Base-by-base conservation (phyloP, 805 yeast species). In the Limtongia smithiae region DNA sequence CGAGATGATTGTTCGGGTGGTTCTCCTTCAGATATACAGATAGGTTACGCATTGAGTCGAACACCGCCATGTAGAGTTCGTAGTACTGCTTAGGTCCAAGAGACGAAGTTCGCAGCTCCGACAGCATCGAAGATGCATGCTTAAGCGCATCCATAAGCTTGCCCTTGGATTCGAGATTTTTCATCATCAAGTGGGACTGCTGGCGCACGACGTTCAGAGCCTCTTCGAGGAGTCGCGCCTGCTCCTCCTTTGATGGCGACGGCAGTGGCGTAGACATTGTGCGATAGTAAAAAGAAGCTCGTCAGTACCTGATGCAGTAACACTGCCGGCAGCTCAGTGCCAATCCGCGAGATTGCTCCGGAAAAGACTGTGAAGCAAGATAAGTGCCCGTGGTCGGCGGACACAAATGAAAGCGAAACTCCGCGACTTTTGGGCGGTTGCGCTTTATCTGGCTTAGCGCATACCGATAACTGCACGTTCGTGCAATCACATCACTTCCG, bases 1-100 rank as follows among this genome's bases (percentile, higher is more conserved):
- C 86, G 46, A 93, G 69, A 63, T 84, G 87, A 60, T 80, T 80
- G 46, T 76, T 74, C 11, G 82, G 80, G 62, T 87, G 90, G 48
- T 77, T 77, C 25, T 79, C 85, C 46, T 76, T 74, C 53, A 93
- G 69, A 61, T 81, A 85, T 5, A 71, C 69, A 0, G 89, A 77
- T 32, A 93, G 71, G 35, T 76, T 68, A 32, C 83, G 83, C 64
- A 93, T 70, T 0, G 94, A 83, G 67, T 93, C 97, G 61, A 82
- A 90, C 1, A 85, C 82, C 40, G 83, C 73, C 60, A 61, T 60
- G 69, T 91, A 93, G 37, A 93, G 70, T 67, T 90, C 97, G 66
- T 93, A 93, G 73, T 93, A 93, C 66, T 86, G 90, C 64, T 89
- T 89, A 0, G 98, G 97, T 2, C 87, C 75, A 50, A 88, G 71